A percentile compares a stretch with the other conserved stretches of the same genome.
These are phyloP conservation scores for Alternaria brassicicola DNA, from an alignment of 2,329 filamentous ascomycete species.

Conservation along the genomic window DNA sequence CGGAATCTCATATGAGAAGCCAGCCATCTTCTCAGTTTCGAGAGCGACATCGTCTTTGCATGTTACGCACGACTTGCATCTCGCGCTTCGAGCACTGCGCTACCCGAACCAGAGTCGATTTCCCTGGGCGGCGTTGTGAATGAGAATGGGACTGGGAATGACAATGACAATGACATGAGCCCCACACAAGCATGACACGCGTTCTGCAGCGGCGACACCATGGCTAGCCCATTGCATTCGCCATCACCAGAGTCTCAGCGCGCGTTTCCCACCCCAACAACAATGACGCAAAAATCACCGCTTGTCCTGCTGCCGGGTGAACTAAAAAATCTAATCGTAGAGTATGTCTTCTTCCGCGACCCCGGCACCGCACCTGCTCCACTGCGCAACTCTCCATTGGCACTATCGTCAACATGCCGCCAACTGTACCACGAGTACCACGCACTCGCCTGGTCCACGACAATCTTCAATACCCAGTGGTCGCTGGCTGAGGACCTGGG, in stretches of 20 bases:
- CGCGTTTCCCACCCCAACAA: not conserved
- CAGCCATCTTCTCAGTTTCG: no score
- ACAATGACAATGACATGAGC: no score
- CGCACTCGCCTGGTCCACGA: conserved; percentile 15
- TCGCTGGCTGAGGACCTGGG: conserved; percentile 3
- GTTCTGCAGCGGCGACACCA: not conserved
- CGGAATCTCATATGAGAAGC: no score
- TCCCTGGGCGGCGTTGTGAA: no score
- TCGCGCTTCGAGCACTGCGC: no score
- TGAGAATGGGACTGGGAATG: no score
- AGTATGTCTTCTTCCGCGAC: conserved; percentile 17
- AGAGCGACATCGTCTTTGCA: no score
- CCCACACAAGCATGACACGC: not conserved
- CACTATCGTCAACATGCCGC: conserved; percentile 24
- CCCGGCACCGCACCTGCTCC: conserved; percentile 12
- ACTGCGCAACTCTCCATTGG: conserved; percentile 17
- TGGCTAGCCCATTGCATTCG: not conserved
- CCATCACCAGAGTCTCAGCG: not conserved
- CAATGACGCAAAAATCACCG: not conserved
- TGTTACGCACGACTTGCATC: no score
- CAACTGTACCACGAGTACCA: conserved; percentile 24
- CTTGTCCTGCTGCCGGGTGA: conserved; percentile 25
- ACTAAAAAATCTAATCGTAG: conserved; percentile 23
- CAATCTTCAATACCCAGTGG: conserved; percentile 15
- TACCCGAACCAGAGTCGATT: no score